Evolutionary conservation across 768 basidiomycete species (phyloP), one percentile per base, ranked within the genome.

Genomic region (Multifurca ochricompacta): DNA sequence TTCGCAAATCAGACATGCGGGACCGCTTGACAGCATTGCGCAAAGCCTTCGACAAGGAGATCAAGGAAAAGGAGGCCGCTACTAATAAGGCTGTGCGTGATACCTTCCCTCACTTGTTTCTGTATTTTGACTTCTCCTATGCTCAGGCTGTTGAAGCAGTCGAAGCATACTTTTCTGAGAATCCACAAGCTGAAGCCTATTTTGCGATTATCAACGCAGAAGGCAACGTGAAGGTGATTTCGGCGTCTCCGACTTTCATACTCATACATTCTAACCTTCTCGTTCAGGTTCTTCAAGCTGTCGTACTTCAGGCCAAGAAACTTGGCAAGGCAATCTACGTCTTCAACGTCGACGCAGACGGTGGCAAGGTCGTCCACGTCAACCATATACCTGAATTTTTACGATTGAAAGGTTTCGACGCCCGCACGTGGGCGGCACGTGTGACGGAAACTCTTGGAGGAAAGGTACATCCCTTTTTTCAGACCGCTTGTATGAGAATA

Each of bases 281-380:
- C n/a, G 47, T 37, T 44, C 51, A 89, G 88, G 80, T 87, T 48
- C 73, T 94, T 42, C 87, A 89, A 68, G 78, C 75, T 40, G 73
- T 91, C n/a, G 74, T 85, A 19, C 70, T 79, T 16, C 83, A 87
- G 63, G 87, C 81, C n/a, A 91, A 83, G 71, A 84, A 87, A 63
- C 75, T 92, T 2, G 74, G 73, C 32, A 98, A 94, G 70, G 80
- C 88, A 3, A 77, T 89, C 18, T 98, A 97, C 69, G 80, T 97
- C 14, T 87, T 98, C 74, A 91, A 85, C 63, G 72, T 80, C 16
- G 91, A 96, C 62, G 51, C 63, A 1, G 79, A 81, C 51, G 76
- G 74, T 39, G 77, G 76, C 53, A 95, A 87, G 67, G 82, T 98
- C 57, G 83, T 85, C 11, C 94, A 98, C 66, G 83, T 84, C 53